A percentile compares a stretch with the other conserved stretches of the same genome.
phyloP scores from a whole-genome alignment of 352 stramenopile species.

The Phytophthora chlamydospora region DNA sequence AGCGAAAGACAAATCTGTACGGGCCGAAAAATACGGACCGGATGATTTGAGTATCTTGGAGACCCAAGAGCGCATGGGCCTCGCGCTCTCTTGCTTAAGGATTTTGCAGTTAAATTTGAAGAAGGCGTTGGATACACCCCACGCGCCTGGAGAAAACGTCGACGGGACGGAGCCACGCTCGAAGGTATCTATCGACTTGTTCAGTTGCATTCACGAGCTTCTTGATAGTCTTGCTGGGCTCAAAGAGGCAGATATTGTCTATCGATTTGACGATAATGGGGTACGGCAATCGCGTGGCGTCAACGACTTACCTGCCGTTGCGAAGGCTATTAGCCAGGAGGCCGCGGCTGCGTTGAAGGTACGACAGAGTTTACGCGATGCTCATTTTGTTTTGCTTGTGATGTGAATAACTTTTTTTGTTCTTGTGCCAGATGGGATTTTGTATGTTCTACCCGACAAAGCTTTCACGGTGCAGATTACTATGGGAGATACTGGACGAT shows the following conservation, averaged over 20 bases:
- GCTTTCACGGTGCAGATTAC: slow-evolving; percentile 13
- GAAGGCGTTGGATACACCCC: slow-evolving; percentile 8
- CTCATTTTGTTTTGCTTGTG: neutral
- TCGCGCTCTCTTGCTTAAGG: slow-evolving; percentile 46
- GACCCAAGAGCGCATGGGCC: slow-evolving; percentile 26
- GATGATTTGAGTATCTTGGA: slow-evolving; percentile 8
- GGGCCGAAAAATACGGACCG: neutral
- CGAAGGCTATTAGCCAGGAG: slow-evolving; percentile 41
- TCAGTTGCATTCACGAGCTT: slow-evolving; percentile 23
- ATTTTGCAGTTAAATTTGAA: slow-evolving; percentile 58
- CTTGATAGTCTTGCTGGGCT: slow-evolving; percentile 24
- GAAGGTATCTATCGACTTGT: slow-evolving; percentile 2
- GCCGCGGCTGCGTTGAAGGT: slow-evolving; percentile 56
- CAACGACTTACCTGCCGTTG: slow-evolving; percentile 12
- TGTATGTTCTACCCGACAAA: slow-evolving; percentile 47
- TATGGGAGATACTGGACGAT: slow-evolving; percentile 29
- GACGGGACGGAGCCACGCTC: neutral
- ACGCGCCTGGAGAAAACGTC: neutral
- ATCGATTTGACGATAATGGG: slow-evolving; percentile 8
- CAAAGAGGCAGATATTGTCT: slow-evolving; percentile 3
- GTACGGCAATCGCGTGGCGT: neutral
- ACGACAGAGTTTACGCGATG: neutral
- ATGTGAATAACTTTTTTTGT: slow-evolving; percentile 3
- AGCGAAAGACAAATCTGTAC: slow-evolving; percentile 9
- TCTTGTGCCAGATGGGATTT: slow-evolving; percentile 53